Percentiles rank a stretch among this genome's conserved stretches.
These are phyloP conservation scores for Lepiota venenata DNA, from an alignment of 768 basidiomycete species.

Conservation along the genomic window DNA sequence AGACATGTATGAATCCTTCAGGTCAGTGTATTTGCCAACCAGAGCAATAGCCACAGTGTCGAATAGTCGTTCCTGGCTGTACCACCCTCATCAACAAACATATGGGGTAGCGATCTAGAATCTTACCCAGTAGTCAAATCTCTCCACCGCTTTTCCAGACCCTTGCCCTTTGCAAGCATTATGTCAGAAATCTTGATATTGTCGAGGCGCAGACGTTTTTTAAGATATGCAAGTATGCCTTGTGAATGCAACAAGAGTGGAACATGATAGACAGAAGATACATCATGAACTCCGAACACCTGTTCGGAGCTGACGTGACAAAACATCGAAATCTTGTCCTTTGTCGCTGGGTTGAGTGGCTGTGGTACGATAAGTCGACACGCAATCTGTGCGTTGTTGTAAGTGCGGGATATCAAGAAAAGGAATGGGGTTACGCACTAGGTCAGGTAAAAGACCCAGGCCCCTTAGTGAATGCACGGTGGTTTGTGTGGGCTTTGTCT, in stretches of 20 bases:
- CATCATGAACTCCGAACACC: slow-evolving; percentile 94
- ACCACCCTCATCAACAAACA: not conserved
- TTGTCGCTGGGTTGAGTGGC: slow-evolving; percentile 80
- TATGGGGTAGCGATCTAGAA: not conserved
- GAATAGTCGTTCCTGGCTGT: slow-evolving; percentile 89
- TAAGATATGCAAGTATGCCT: slow-evolving; percentile 85
- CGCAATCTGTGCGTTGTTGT: slow-evolving; percentile 62
- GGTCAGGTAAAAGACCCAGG: slow-evolving; percentile 87
- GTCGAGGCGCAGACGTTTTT: slow-evolving; percentile 74
- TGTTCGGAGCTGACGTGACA: slow-evolving; percentile 90
- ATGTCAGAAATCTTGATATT: slow-evolving; percentile 49
- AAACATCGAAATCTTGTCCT: slow-evolving; percentile 98
- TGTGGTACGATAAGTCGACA: slow-evolving; percentile 82
- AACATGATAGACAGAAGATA: slow-evolving; percentile 96
- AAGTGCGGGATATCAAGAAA: not conserved
- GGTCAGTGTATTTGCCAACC: slow-evolving; percentile 95
- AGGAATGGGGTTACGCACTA: slow-evolving; percentile 52
- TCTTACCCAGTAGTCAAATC: slow-evolving; percentile 77
- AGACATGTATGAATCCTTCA: slow-evolving; percentile 98
- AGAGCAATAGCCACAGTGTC: slow-evolving; percentile 87
- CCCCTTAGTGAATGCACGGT: slow-evolving; percentile 93
- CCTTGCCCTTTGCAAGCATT: slow-evolving; percentile 58
- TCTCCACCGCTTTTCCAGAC: slow-evolving; percentile 75
- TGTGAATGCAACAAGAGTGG: slow-evolving; percentile 90
- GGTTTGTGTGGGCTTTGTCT: slow-evolving; percentile 98